phyloP scores from a whole-genome alignment of 768 basidiomycete genomes.

The Ramaria sp. region DNA sequence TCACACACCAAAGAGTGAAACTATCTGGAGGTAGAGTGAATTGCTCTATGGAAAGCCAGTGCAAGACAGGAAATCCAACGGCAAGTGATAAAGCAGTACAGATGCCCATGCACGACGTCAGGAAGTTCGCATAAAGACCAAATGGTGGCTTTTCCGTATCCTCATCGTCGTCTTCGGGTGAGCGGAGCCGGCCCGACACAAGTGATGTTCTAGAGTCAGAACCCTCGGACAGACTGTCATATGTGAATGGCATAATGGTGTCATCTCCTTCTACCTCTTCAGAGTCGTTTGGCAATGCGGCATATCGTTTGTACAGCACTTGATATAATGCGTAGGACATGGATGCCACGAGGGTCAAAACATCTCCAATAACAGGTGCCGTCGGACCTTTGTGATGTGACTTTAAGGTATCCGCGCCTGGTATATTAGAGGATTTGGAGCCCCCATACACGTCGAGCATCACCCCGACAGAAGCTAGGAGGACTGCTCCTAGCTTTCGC shows the following conservation, averaged over 20 bases:
- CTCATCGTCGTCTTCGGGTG: not conserved
- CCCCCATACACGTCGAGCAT: slow-evolving; percentile 78
- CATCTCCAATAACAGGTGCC: slow-evolving; percentile 59
- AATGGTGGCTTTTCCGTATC: slow-evolving; percentile 52
- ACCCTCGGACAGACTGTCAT: not conserved
- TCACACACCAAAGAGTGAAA: slow-evolving; percentile 40
- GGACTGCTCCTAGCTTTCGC: slow-evolving; percentile 57
- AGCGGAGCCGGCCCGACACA: not conserved
- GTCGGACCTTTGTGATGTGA: slow-evolving; percentile 19
- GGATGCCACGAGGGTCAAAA: slow-evolving; percentile 63
- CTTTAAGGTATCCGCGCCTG: slow-evolving; percentile 7
- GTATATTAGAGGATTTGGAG: slow-evolving; percentile 19
- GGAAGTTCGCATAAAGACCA: slow-evolving; percentile 73
- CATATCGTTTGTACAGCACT: slow-evolving; percentile 76
- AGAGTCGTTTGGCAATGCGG: slow-evolving; percentile 44
- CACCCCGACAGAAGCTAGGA: slow-evolving; percentile 74
- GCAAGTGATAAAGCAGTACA: slow-evolving; percentile 65
- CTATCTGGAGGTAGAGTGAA: slow-evolving; percentile 54
- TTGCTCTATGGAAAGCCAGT: slow-evolving; percentile 50
- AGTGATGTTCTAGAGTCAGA: not conserved
- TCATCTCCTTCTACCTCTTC: slow-evolving; percentile 13
- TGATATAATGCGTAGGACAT: slow-evolving; percentile 69
- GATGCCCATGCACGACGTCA: slow-evolving; percentile 74
- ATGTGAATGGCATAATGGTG: not conserved
- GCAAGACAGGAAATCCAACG: slow-evolving; percentile 68